A percentile compares a stretch with the other conserved stretches of the same genome.
Evolutionary conservation across 306 rosid genomes (phyloP).

Genomic region (Clitoria ternatea): DNA sequence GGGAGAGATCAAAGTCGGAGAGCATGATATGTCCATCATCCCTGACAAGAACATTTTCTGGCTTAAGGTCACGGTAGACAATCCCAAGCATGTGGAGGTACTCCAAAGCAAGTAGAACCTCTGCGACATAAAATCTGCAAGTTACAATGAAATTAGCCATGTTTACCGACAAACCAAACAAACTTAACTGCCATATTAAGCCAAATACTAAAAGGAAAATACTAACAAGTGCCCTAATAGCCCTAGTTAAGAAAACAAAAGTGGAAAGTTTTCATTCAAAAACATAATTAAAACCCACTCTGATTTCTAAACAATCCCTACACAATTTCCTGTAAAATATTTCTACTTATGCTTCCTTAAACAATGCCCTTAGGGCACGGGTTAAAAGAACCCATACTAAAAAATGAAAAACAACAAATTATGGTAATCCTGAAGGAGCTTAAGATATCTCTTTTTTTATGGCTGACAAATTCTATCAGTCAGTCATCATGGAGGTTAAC

Average conservation of each 20-base stretch:
- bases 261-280: too few species aligned
- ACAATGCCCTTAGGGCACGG: too few species aligned
- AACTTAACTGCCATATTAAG: background rate
- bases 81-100: slow-evolving; percentile 99
- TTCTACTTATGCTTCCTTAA: too few species aligned
- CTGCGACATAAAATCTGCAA: slow-evolving; percentile 96
- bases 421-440: background rate
- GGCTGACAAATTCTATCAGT: background rate
- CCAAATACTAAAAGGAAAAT: too few species aligned
- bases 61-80: slow-evolving; percentile 98
- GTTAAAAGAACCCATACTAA: too few species aligned
- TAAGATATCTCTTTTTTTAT: background rate
- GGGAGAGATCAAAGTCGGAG: slow-evolving; percentile 93
- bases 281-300: too few species aligned
- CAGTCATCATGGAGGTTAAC: background rate
- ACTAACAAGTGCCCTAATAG: too few species aligned
- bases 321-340: too few species aligned
- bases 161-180: slow-evolving; percentile 4
- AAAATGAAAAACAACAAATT: background rate
- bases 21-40: slow-evolving; percentile 99
- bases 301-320: too few species aligned
- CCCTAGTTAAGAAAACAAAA: too few species aligned
- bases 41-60: slow-evolving; percentile 92
- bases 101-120: slow-evolving; percentile 83
- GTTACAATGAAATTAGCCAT: slow-evolving; percentile 22